A percentile compares a stretch with the other conserved stretches of the same genome.
phyloP scores from a whole-genome alignment of 257 asterid genomes.

The Solanum microdontum region DNA sequence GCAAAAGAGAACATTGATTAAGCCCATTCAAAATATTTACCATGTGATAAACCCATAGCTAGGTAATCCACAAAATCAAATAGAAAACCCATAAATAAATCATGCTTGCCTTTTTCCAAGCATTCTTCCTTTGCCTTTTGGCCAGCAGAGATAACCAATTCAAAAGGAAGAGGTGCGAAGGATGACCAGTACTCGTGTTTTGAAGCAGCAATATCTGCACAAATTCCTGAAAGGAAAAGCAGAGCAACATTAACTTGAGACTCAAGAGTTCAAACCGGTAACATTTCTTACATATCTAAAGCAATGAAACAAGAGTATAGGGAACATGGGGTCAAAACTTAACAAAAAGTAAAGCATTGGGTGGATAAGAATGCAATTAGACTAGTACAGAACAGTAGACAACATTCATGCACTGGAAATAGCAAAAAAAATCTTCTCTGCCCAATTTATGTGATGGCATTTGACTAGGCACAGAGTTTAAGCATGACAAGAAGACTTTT shows the following conservation, averaged over 20 bases:
- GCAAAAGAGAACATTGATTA: constrained; percentile 17
- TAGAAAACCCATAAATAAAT: not conserved
- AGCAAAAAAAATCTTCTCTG: not conserved
- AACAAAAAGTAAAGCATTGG: not conserved
- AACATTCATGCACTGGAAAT: not conserved
- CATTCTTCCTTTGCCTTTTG: constrained; percentile 90
- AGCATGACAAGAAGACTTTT: not conserved
- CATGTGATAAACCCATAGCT: not conserved
- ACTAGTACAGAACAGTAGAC: not conserved
- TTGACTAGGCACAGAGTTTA: not conserved
- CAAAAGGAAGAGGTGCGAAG: constrained; percentile 92
- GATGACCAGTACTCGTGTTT: constrained; percentile 96
- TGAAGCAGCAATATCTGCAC: constrained; percentile 65
- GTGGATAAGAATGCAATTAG: not conserved
- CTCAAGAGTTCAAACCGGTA: not conserved
- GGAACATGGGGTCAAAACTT: not conserved
- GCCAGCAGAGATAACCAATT: constrained; percentile 89
- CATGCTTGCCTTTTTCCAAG: constrained; percentile 60
- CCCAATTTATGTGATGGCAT: not conserved
- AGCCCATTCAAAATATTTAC: not conserved
- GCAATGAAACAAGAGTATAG: not conserved
- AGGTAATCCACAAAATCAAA: not conserved
- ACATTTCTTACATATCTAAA: not conserved
- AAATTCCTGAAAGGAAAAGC: constrained; percentile 42
- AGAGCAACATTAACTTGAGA: not conserved